Base-by-base conservation (phyloP, 1,139 yeast species). In the Chernovozyma sophiae-reginae region DNA sequence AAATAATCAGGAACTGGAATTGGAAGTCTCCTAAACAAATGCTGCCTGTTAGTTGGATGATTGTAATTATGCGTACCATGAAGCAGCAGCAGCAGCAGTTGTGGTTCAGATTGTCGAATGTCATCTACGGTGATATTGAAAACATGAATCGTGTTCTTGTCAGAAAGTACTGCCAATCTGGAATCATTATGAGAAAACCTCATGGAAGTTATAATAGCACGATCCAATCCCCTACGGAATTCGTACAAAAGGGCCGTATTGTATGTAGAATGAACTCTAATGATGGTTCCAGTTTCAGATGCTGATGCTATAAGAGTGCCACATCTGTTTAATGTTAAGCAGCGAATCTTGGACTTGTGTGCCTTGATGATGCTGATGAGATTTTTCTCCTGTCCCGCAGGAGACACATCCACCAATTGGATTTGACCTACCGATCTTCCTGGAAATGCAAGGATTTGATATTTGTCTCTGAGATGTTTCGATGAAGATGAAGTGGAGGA, bases 241-340 rank as follows among this genome's bases (percentile, higher is more conserved):
- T 87, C 97, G 50, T 74, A 83, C 17, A 86, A 53, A 39, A 86
- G 64, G 1, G 84, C 74, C n/a, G 95, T 84, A 37, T 77, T 81
- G 38, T 72, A 71, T 0, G 92, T 81, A 8, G 87, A 81, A 53
- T 85, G 92, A 3, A 89, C 72, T 38, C 97, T 58, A 27, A 90
- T 81, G 17, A 90, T 72, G 0, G 97, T 90, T 0, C 97, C 98
- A 1, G 86, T 79, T 35, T 78, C 85, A 5, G 95, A 83, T 3
- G 96, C 96, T 11, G 92, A 81, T 1, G 97, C 97, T 4, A 92
- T 68, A 69, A 86, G 69, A 1, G 82, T 72, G 0, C 96, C 96
- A n/a, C 79, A 65, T 32, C 77, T 70, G 50, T 83, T 85, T 29
- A 90, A 55, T 1, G 86, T 77, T 13, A 90, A 58, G 43, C 84